Evolutionary conservation across 2,329 filamentous ascomycete genomes (phyloP).

Genomic region (Cercospora sp.): DNA sequence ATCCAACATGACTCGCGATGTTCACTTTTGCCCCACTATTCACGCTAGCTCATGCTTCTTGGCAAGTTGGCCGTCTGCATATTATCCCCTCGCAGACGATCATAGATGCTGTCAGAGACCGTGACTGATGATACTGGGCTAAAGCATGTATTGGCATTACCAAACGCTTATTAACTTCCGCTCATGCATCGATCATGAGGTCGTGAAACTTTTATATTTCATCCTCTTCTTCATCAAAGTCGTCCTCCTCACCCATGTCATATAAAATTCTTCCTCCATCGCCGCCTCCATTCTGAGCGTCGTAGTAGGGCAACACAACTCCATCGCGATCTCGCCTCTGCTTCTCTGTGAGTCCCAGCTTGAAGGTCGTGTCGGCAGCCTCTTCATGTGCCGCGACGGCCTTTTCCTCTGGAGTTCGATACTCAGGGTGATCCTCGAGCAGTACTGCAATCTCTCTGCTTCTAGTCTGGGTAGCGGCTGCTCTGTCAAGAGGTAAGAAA

Average conservation of each 20-base stretch:
- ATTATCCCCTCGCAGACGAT: background rate
- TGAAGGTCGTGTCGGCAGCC: constrained; percentile 73
- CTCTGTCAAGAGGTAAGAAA: constrained; percentile 49
- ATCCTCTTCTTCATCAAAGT: constrained; percentile 95
- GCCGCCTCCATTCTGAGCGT: constrained; percentile 80
- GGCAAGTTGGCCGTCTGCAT: background rate
- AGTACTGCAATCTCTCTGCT: constrained; percentile 52
- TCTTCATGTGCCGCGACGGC: constrained; percentile 42
- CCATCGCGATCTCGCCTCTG: constrained; percentile 83
- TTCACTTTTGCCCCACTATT: background rate
- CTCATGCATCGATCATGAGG: background rate
- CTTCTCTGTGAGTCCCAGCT: constrained; percentile 83
- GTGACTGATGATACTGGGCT: background rate
- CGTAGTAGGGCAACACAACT: constrained; percentile 92
- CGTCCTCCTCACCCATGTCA: constrained; percentile 93
- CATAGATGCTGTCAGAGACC: background rate
- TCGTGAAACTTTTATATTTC: constrained; percentile 64
- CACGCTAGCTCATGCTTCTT: background rate
- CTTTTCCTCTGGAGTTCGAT: constrained; percentile 51
- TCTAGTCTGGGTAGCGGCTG: constrained; percentile 15
- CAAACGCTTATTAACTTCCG: background rate
- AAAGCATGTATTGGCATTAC: background rate
- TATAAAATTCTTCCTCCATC: constrained; percentile 93
- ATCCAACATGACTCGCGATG: background rate
- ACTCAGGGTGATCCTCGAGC: constrained; percentile 75